Base-by-base conservation (phyloP, 768 basidiomycete genomes). In the Terana coerulea region DNA sequence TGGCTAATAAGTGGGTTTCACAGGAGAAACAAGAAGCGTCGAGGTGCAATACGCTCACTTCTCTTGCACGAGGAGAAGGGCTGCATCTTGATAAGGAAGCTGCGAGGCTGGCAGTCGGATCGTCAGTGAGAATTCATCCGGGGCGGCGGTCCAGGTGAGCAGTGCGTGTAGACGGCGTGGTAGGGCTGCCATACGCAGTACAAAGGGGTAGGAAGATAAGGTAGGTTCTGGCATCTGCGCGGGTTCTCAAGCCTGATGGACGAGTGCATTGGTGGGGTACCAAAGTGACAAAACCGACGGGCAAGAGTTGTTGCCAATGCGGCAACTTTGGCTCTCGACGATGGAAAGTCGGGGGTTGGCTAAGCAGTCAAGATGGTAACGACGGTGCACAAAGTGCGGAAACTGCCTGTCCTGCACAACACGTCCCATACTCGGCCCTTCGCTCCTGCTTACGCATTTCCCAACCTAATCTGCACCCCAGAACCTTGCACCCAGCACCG, bases 141-240 rank as follows among this genome's bases (percentile, higher is more conserved):
- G 76, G 73, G 74, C 77, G 81, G 80, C 77, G 82, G 78, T 74
- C 78, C 73, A 79, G 77, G 75, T 77, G 69, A 61, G 56, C 57
- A 64, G 72, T 73, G 78, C 84, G 81, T 81, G 85, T 72, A 73
- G 71, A 71, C 77, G 73, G 79, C 83, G 74, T 81, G 80, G 78
- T 74, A 66, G 69, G 65, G 65, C 69, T 76, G 69, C 73, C 78
- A 72, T 72, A 76, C 73, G 71, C 72, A 78, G 78, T 65, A 75
- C 72, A 77, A 77, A 74, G 73, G 75, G 67, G 37, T 17, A 41
- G 72, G 66, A 68, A 72, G 76, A 78, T 79, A 77, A 76, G 77
- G 72, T 71, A 74, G 67, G 40, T 61, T 59, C 58, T 48, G 40
- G 49, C 61, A 55, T 53, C 45, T 45, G 50, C 48, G 41, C 53